phyloP scores from a whole-genome alignment of 345 rosid species.

The Hibiscus syriacus region DNA sequence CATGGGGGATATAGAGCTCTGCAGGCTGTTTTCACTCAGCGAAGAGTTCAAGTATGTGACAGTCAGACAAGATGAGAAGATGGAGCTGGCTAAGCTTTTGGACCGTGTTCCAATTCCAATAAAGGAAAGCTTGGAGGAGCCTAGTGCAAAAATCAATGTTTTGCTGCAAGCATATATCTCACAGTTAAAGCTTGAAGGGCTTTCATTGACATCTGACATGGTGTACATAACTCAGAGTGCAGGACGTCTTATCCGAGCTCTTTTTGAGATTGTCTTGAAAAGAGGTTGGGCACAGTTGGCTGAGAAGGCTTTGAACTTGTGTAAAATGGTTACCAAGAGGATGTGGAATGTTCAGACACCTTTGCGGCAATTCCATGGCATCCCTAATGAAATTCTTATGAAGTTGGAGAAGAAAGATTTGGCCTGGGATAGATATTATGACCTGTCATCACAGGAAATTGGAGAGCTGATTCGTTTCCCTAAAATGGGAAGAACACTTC shows the following conservation, averaged over 20 bases:
- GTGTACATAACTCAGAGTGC: conserved; percentile 93
- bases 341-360: conserved; percentile 98
- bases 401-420: too few species aligned
- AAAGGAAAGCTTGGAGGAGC: too few species aligned
- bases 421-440: conserved; percentile 94
- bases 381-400: conserved; percentile 73
- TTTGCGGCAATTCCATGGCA: conserved; percentile 78
- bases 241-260: conserved; percentile 89
- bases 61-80: conserved; percentile 96
- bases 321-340: too few species aligned
- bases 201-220: conserved; percentile 89
- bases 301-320: too few species aligned
- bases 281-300: too few species aligned
- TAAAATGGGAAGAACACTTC: conserved; percentile 84
- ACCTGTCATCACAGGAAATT: conserved; percentile 79
- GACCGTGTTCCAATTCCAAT: too few species aligned
- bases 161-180: conserved; percentile 92
- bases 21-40: conserved; percentile 74
- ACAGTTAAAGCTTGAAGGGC: conserved; percentile 93
- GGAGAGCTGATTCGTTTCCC: conserved; percentile 83
- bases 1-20: too few species aligned
- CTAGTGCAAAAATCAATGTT: too few species aligned
- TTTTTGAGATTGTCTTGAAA: conserved; percentile 92
- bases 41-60: conserved; percentile 94
- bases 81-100: too few species aligned